These are phyloP conservation scores for Wickerhamiella lipophila DNA, from an alignment of 805 yeast genomes.

Conservation along the genomic window DNA sequence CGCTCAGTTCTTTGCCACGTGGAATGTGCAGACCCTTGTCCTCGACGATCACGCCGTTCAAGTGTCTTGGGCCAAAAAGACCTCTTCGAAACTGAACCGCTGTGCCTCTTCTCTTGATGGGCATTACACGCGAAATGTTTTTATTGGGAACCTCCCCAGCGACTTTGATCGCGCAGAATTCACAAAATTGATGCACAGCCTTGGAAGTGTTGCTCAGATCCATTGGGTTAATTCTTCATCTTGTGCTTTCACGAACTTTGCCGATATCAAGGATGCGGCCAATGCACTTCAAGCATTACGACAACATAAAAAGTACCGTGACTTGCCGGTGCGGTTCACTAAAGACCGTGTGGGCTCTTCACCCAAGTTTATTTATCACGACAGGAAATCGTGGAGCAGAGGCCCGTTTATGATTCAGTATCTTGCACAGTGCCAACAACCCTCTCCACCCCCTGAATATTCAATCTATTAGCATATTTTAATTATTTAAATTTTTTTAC, in stretches of 20 bases:
- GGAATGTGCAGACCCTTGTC: slow-evolving; percentile 59
- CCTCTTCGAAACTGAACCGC: slow-evolving; percentile 79
- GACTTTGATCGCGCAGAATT: slow-evolving; percentile 41
- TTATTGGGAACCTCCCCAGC: slow-evolving; percentile 59
- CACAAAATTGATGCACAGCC: slow-evolving; percentile 59
- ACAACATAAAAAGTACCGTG: slow-evolving; percentile 47
- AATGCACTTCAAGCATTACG: slow-evolving; percentile 86
- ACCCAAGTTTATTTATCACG: slow-evolving; percentile 32
- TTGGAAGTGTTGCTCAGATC: slow-evolving; percentile 92
- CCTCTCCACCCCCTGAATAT: slow-evolving; percentile 1
- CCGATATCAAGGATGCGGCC: slow-evolving; percentile 82
- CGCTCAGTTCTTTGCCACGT: slow-evolving; percentile 91
- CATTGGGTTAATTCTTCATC: slow-evolving; percentile 71
- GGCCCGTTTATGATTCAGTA: slow-evolving; percentile 12
- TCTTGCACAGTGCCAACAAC: slow-evolving; percentile 2
- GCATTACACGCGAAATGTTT: slow-evolving; percentile 89
- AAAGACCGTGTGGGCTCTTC: slow-evolving; percentile 92
- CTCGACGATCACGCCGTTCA: slow-evolving; percentile 35
- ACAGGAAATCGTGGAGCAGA: not conserved
- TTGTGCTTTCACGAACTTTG: slow-evolving; percentile 85
- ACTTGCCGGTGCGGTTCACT: slow-evolving; percentile 77
- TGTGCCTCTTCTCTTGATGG: slow-evolving; percentile 71
- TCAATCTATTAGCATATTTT: not conserved
- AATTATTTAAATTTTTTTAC: not conserved
- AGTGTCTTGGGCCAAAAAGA: slow-evolving; percentile 95